phyloP scores from a whole-genome alignment of 495 filamentous ascomycete genomes.

The Hypoxylon intermedium region DNA sequence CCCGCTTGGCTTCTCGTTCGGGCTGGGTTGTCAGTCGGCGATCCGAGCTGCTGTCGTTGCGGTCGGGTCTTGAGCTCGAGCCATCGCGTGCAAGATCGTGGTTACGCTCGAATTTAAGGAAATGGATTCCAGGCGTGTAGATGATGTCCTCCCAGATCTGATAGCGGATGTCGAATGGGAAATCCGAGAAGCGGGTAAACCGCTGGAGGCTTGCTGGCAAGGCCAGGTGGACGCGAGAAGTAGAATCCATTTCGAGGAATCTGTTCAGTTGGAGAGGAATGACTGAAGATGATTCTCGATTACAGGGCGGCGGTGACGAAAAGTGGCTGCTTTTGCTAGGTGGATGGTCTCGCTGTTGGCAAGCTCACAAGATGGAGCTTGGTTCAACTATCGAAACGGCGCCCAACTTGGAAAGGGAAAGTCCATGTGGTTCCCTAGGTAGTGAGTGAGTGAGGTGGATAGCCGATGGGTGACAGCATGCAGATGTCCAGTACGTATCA shows the following conservation, averaged over 20 bases:
- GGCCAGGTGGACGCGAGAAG: constrained; percentile 18
- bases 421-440: constrained; percentile 13
- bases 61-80: constrained; percentile 4
- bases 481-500: constrained; percentile 26
- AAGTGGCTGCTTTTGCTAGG: constrained; percentile 9
- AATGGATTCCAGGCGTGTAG: constrained; percentile 42
- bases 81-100: constrained; percentile 2
- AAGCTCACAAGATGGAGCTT: not conserved
- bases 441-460: constrained; percentile 20
- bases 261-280: not conserved
- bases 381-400: not conserved
- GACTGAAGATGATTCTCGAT: constrained; percentile 1
- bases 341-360: not conserved
- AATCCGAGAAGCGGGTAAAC: constrained; percentile 30
- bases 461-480: constrained; percentile 13
- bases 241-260: constrained; percentile 15
- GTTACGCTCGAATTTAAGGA: constrained; percentile 38
- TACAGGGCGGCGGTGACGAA: not conserved
- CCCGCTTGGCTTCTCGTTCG: constrained; percentile 7
- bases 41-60: constrained; percentile 2
- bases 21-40: not conserved
- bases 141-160: constrained; percentile 40
- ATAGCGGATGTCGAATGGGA: constrained; percentile 41
- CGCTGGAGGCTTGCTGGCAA: constrained; percentile 21
- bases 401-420: not conserved